These are phyloP conservation scores for Cucumis cinereus DNA, from an alignment of 306 rosid species.

Conservation along the genomic window DNA sequence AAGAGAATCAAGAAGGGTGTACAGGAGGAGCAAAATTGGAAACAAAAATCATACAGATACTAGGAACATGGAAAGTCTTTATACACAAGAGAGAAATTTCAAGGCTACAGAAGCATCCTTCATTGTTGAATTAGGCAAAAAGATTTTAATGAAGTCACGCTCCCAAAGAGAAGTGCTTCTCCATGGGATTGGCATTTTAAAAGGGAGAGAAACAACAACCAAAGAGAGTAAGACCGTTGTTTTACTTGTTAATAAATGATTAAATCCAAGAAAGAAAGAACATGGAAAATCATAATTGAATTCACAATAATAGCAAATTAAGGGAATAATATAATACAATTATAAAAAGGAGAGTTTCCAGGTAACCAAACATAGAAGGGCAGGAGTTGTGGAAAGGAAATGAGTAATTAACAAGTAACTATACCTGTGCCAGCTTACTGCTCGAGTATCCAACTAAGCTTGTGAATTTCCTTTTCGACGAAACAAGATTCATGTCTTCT, in stretches of 20 bases:
- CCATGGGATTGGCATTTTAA: not conserved
- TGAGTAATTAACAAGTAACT: not conserved
- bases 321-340: not conserved
- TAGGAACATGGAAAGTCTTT: not conserved
- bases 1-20: not conserved
- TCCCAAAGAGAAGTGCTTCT: not conserved
- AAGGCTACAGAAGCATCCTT: not conserved
- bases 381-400: not conserved
- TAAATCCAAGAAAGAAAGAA: not conserved
- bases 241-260: not conserved
- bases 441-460: constrained; percentile 68
- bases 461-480: constrained; percentile 59
- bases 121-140: not conserved
- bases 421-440: constrained; percentile 96
- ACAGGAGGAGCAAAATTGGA: not conserved
- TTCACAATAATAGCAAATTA: not conserved
- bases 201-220: not conserved
- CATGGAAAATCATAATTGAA: not conserved
- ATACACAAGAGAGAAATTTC: not conserved
- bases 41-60: not conserved
- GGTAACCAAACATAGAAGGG: not conserved
- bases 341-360: not conserved
- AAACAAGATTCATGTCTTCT: constrained; percentile 73
- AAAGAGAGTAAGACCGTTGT: not conserved
- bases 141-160: not conserved